These are phyloP conservation scores for Babesia ovata DNA, from an alignment of 169 alveolate genomes.

Conservation along the genomic window DNA sequence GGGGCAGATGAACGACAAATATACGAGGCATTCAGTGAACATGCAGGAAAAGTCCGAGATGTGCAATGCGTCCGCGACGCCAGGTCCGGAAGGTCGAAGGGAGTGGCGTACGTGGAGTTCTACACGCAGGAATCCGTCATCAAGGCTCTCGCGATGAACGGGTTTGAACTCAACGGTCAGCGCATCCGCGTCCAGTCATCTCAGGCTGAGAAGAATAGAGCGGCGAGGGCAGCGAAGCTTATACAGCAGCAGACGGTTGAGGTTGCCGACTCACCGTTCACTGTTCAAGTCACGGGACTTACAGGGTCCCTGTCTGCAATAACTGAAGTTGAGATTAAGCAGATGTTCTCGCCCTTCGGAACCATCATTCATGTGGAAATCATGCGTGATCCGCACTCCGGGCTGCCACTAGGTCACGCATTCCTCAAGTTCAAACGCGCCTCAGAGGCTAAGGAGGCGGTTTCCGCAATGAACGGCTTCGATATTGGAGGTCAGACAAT, in stretches of 20 bases:
- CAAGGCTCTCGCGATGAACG: constrained; percentile 92
- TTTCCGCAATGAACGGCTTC: constrained; percentile 92
- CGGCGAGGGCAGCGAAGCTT: constrained; percentile 93
- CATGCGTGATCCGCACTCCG: constrained; percentile 86
- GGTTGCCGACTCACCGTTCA: constrained; percentile 87
- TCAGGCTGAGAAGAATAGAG: constrained; percentile 98
- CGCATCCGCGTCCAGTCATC: constrained; percentile 93
- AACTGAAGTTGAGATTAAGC: constrained; percentile 87
- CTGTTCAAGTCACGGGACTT: constrained; percentile 91
- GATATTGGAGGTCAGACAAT: constrained; percentile 91
- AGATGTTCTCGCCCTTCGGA: constrained; percentile 94
- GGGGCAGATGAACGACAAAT: constrained; percentile 95
- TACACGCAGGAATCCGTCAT: constrained; percentile 93
- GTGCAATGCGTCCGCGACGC: constrained; percentile 94
- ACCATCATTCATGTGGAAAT: constrained; percentile 90
- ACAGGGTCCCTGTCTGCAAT: constrained; percentile 86
- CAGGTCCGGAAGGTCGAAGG: constrained; percentile 94
- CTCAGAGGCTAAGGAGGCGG: constrained; percentile 94
- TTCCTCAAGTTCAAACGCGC: constrained; percentile 87
- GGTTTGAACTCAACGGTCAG: constrained; percentile 88
- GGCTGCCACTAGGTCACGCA: constrained; percentile 91
- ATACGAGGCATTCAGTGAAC: constrained; percentile 91
- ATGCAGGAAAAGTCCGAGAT: constrained; percentile 97
- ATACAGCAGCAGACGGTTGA: constrained; percentile 78
- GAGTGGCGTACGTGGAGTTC: constrained; percentile 97